Base-by-base conservation (phyloP, 495 filamentous ascomycete genomes). In the Aspergillus conjunctus region DNA sequence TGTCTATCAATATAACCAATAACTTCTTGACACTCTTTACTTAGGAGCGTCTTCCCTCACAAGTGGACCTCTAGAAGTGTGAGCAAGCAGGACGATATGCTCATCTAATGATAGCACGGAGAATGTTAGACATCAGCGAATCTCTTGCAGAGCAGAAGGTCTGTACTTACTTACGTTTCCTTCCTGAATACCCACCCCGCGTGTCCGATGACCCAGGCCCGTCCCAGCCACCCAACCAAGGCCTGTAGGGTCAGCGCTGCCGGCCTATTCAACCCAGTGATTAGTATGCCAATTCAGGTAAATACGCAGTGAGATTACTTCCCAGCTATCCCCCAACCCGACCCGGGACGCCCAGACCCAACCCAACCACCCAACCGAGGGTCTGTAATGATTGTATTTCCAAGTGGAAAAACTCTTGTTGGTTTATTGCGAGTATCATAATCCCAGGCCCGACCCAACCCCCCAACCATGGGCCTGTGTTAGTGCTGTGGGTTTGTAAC, bases 141-240 rank as follows among this genome's bases (percentile, higher is more conserved):
- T 48, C 14, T 17, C 17, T 53, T 2, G 17, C n/a, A 37, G 20
- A n/a, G 9, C 11, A 41, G 52, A 20, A 22, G 18, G 33, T 15
- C 21, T 15, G 15, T 30, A 9, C 37, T 51, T 58, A 48, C 14
- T 18, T 44, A 2, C 26, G 26, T 51, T 51, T 12, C 37, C 37
- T 4, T 46, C 15, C 37, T 43, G 32, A 49, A 43, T 54, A 14
- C 51, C 32, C 54, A 56, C 54, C 39, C 39, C 41, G 44, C 44
- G n/a, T 20, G 18, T 56, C 51, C n/a, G 43, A 61, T 50, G 31
- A 15, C 17, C 49, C 58, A 53, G 49, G 50, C 49, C 59, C 59
- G 30, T 56, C 59, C 63, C 63, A 50, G 32, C 44, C 58, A 39
- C 58, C 62, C 62, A 54, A 43, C 54, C 54, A 50, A 26, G 54